A percentile compares a stretch with the other conserved stretches of the same genome.
phyloP scores from a whole-genome alignment of 371 early-diverging fungal species.

The Zychaea mexicana region DNA sequence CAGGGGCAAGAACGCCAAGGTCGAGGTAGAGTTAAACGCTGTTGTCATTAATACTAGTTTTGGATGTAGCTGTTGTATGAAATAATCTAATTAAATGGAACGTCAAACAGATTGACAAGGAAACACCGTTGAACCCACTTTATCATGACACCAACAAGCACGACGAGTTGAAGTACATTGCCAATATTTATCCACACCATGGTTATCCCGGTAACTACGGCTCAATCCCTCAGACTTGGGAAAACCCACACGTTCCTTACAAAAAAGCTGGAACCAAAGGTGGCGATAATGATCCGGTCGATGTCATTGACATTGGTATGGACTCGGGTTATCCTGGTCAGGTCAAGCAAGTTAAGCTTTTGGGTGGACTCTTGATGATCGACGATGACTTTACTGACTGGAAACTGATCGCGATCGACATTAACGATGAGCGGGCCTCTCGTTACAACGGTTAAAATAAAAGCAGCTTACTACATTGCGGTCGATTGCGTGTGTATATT shows the following conservation, averaged over 20 bases:
- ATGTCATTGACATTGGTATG: slow-evolving; percentile 94
- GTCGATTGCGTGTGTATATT: too few relatives aligned
- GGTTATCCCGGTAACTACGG: slow-evolving; percentile 99
- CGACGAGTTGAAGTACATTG: slow-evolving; percentile 92
- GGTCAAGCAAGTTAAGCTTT: slow-evolving; percentile 95
- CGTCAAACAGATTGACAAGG: slow-evolving; percentile 2
- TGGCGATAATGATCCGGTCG: slow-evolving; percentile 99
- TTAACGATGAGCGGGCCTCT: slow-evolving; percentile 85
- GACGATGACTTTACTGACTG: slow-evolving; percentile 98
- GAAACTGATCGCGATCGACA: slow-evolving; percentile 94
- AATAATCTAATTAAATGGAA: background rate
- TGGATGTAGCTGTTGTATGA: background rate
- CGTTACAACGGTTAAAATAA: slow-evolving; percentile 69
- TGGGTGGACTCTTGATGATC: slow-evolving; percentile 93
- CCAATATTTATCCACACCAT: slow-evolving; percentile 98
- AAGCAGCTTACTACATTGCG: too few relatives aligned
- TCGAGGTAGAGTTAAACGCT: slow-evolving; percentile 75
- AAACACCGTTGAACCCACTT: slow-evolving; percentile 91
- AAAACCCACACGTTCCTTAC: slow-evolving; percentile 88
- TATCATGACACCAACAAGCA: slow-evolving; percentile 99
- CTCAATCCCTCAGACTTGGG: slow-evolving; percentile 99
- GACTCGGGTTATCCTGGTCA: slow-evolving; percentile 83
- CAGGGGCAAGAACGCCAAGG: slow-evolving; percentile 99
- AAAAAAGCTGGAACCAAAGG: slow-evolving; percentile 74
- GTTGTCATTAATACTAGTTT: background rate